Conservation (phyloP, 2,329 filamentous ascomycete species). For the Paracamarosporium sp. region DNA sequence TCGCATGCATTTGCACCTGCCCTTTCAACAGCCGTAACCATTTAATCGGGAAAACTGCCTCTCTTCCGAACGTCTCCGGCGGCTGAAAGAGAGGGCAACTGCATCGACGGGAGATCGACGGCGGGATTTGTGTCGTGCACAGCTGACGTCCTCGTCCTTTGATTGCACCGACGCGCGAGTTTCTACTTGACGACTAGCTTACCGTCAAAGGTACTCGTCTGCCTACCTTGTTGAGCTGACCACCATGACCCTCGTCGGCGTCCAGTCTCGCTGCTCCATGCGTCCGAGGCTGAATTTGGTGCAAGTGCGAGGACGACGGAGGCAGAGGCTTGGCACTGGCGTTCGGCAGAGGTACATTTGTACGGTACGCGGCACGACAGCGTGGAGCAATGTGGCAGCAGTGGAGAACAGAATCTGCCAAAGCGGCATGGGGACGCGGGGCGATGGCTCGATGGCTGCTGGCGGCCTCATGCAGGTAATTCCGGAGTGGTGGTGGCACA, state of each 20-base stretch:
- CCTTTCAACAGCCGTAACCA: slow-evolving; percentile 11
- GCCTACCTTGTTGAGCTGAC: not conserved
- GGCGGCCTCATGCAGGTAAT: slow-evolving; percentile 13
- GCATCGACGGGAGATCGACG: slow-evolving; percentile 29
- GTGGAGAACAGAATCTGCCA: not conserved
- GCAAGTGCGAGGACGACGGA: not conserved
- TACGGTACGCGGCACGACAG: not conserved
- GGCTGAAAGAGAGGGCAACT: slow-evolving; percentile 13
- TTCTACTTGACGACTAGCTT: not conserved
- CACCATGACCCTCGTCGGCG: slow-evolving; percentile 5
- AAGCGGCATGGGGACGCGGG: slow-evolving; percentile 10
- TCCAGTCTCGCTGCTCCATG: not conserved
- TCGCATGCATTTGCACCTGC: slow-evolving; percentile 11
- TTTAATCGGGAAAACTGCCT: not conserved
- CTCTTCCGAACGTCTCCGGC: slow-evolving; percentile 19
- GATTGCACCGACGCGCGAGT: not conserved
- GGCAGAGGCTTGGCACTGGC: not conserved
- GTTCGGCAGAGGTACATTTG: not conserved
- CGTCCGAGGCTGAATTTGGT: not conserved
- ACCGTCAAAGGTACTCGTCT: not conserved
- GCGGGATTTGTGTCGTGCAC: not conserved
- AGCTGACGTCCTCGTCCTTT: not conserved
- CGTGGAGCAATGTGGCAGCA: not conserved
- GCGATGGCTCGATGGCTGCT: slow-evolving; percentile 9
- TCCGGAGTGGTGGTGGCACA: slow-evolving; percentile 3